Evolutionary conservation across 306 rosid species (phyloP).

Genomic region (Trifolium subterraneum): DNA sequence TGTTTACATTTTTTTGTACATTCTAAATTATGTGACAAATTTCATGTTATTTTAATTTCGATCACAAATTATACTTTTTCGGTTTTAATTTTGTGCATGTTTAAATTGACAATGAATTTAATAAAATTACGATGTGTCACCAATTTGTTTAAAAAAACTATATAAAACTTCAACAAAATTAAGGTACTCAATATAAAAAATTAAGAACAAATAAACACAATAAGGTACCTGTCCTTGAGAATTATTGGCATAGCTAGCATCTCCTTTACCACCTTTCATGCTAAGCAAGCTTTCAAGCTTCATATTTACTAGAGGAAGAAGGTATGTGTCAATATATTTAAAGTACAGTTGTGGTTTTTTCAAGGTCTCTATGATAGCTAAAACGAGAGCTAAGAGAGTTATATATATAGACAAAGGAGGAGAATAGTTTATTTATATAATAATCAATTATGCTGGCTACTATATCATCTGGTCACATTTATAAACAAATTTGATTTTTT

Average conservation of each 20-base stretch:
- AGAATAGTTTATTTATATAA: background rate
- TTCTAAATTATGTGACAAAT: background rate
- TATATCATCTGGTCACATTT: no score
- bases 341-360: background rate
- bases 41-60: background rate
- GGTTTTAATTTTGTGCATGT: background rate
- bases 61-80: background rate
- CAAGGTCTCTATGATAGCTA: background rate
- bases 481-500: no score
- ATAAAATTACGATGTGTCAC: no score
- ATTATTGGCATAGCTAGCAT: constrained; percentile 90
- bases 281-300: constrained; percentile 79
- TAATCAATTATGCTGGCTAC: constrained; percentile 37
- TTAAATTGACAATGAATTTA: no score
- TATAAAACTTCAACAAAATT: no score
- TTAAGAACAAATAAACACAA: background rate
- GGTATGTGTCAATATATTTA: background rate
- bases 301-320: constrained; percentile 46
- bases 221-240: constrained; percentile 74
- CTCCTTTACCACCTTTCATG: constrained; percentile 99
- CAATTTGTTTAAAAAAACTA: no score
- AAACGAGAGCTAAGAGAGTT: constrained; percentile 36
- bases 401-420: constrained; percentile 39
- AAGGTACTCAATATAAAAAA: background rate
- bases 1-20: no score